Conservation (phyloP, 2,329 filamentous ascomycete species). For the Pleochaeta shiraiana region DNA sequence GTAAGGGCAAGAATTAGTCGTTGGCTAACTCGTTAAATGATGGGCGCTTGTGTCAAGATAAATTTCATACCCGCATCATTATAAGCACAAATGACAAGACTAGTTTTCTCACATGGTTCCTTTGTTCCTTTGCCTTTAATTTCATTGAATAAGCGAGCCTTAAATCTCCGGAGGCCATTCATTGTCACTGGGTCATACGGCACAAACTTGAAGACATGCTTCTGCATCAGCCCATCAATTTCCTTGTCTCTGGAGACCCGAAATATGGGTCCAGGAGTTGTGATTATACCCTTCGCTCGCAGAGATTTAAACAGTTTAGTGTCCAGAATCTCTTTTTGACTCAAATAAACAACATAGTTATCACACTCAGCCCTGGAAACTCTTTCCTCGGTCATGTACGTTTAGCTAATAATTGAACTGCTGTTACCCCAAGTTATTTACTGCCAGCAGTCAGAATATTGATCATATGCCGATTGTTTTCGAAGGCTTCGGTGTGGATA, state of each 20-base stretch:
- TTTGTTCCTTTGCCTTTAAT: not conserved
- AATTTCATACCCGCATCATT: constrained; percentile 5
- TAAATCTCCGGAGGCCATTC: not conserved
- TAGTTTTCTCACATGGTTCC: not conserved
- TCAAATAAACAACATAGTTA: too few species aligned
- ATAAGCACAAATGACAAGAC: not conserved
- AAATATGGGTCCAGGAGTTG: not conserved
- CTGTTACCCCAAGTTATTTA: too few species aligned
- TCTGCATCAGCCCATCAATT: not conserved
- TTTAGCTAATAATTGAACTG: too few species aligned
- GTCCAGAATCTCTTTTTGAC: too few species aligned
- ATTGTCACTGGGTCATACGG: too few species aligned
- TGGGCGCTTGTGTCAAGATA: not conserved
- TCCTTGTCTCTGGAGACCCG: not conserved
- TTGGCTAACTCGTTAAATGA: constrained; percentile 5
- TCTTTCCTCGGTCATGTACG: too few species aligned
- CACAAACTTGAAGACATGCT: not conserved
- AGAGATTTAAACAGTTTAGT: too few species aligned
- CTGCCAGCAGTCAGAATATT: too few species aligned
- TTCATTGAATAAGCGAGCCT: not conserved
- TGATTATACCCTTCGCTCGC: too few species aligned
- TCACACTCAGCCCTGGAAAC: too few species aligned
- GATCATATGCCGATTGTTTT: too few species aligned
- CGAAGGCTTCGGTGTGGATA: too few species aligned
- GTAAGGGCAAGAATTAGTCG: not conserved